Base-by-base conservation (phyloP, 768 basidiomycete genomes). In the Pleurotus tuoliensis region DNA sequence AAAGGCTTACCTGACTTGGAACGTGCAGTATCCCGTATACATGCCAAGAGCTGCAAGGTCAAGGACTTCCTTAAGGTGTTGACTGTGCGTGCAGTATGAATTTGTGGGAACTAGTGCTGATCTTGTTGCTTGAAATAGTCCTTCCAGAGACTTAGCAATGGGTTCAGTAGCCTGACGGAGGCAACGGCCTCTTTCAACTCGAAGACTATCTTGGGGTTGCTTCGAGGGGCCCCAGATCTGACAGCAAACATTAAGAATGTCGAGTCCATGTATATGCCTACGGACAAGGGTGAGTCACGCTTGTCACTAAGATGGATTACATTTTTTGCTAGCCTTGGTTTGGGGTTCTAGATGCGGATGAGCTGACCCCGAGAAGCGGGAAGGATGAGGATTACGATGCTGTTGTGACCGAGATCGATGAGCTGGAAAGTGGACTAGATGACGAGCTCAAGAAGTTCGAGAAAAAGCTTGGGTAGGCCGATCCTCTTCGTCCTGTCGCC, bases 1-100 rank as follows among this genome's bases (percentile, higher is more conserved):
- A 93, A 92, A 70, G 86, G 87, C 12, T 68, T 97, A 5, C 94
- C 94, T 5, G 96, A 98, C 68, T 80, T 96, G 7, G 93, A 98
- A 67, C 90, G 97, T 12, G 84, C 97, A 56, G 87, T 99, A 8
- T 94, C 94, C 9, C 88, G 97, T 38, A 90, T 98, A 55, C 97
- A 98, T 66, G 95, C 95, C 11, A 93, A 89, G 67, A 90, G 86
- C 56, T 92, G 92, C 72, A 88, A 83, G 68, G 83, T 94, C 58
- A 84, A 80, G 61, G 93, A 97, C 64, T 99, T 99, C 68, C 67
- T 88, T 60, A 91, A 87, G 67, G 89, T 96, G 20, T 78, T 97
- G 8, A 72, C 74, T 46, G 94, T 94, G 22, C 44, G 75, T 63
- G 37, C 27, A 16, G 30, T 27, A 37, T 55, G 16, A 39, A 13